Conservation (phyloP, 768 basidiomycete species). For the Lactarius vividus region DNA sequence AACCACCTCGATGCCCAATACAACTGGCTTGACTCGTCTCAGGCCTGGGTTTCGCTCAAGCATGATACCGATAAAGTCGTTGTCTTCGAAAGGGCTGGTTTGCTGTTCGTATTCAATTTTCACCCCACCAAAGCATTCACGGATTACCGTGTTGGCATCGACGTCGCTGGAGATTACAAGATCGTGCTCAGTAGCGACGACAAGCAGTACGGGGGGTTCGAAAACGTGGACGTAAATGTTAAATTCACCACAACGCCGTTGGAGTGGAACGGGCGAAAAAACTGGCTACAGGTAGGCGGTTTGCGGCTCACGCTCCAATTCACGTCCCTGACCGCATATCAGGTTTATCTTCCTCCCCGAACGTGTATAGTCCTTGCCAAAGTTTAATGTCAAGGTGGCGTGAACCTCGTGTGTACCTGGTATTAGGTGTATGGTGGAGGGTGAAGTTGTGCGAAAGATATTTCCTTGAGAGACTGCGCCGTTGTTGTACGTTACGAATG, state of each 20-base stretch:
- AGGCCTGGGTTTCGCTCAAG: constrained; percentile 94
- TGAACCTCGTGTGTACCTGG: background rate
- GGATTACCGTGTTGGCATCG: constrained; percentile 92
- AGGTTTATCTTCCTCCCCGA: constrained; percentile 73
- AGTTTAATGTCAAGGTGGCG: constrained; percentile 11
- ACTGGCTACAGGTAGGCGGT: constrained; percentile 76
- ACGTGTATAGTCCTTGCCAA: constrained; percentile 65
- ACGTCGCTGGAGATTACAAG: constrained; percentile 79
- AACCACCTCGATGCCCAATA: constrained; percentile 79
- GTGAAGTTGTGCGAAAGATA: background rate
- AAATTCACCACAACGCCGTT: constrained; percentile 78
- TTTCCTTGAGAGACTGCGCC: constrained; percentile 5
- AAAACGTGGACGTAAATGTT: constrained; percentile 62
- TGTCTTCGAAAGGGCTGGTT: constrained; percentile 89
- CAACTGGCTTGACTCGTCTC: constrained; percentile 77
- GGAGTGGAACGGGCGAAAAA: constrained; percentile 92
- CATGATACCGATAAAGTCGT: constrained; percentile 91
- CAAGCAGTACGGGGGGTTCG: constrained; percentile 85
- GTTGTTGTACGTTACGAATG: constrained; percentile 4
- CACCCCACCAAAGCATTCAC: constrained; percentile 86
- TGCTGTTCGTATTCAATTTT: constrained; percentile 98
- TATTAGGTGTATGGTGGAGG: background rate
- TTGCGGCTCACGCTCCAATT: background rate
- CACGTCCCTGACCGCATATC: constrained; percentile 2
- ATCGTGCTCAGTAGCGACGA: constrained; percentile 85